A percentile compares a stretch with the other conserved stretches of the same genome.
Conservation (phyloP, 192 early-diverging fungal species). For the Entrophospora sp. region DNA sequence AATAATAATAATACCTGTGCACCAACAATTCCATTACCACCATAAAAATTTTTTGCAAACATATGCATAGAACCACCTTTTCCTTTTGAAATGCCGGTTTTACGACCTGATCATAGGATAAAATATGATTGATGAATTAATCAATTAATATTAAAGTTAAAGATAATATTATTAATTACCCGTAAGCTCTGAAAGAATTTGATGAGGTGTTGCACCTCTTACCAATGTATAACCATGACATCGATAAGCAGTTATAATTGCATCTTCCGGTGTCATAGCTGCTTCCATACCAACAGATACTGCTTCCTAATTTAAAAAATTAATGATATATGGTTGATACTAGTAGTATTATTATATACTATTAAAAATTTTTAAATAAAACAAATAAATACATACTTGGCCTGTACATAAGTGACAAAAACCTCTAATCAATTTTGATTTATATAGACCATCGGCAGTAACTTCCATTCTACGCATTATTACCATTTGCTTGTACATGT, state of each 20-base stretch:
- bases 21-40: constrained; percentile 98
- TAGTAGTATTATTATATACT: too few species aligned
- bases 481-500: constrained; percentile 84
- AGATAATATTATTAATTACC: constrained; percentile 22
- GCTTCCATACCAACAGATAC: constrained; percentile 88
- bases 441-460: constrained; percentile 91
- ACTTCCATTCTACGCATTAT: constrained; percentile 87
- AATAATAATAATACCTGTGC: constrained; percentile 58
- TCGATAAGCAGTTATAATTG: constrained; percentile 94
- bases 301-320: constrained; percentile 69
- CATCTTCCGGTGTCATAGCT: constrained; percentile 83
- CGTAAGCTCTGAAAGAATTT: constrained; percentile 72
- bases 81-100: constrained; percentile 78
- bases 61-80: constrained; percentile 99
- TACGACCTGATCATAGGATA: constrained; percentile 35
- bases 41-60: constrained; percentile 92
- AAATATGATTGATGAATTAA: neutral
- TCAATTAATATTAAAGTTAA: neutral
- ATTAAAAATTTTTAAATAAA: too few species aligned
- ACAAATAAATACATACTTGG: constrained; percentile 76
- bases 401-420: constrained; percentile 99
- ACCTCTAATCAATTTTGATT: constrained; percentile 91
- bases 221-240: constrained; percentile 95
- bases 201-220: constrained; percentile 61
- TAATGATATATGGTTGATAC: too few species aligned